Conservation (phyloP, 306 rosid species). For the Nissolia schottii region DNA sequence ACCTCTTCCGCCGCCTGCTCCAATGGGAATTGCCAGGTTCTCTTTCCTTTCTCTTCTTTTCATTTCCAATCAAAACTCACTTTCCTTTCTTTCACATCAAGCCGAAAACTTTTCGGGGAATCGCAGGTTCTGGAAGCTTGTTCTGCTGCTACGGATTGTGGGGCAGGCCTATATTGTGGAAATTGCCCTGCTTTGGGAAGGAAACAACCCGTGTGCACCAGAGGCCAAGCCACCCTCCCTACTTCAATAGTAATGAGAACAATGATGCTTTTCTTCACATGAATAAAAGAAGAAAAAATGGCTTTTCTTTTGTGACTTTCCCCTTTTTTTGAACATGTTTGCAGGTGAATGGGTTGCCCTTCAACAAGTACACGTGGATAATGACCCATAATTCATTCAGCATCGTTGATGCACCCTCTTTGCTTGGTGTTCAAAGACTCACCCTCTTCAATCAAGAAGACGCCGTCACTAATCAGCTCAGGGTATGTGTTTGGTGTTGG, state of each 20-base stretch:
- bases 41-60: background rate
- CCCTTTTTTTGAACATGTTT: constrained; percentile 17
- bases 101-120: constrained; percentile 17
- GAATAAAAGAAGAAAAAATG: background rate
- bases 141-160: constrained; percentile 63
- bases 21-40: constrained; percentile 74
- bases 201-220: constrained; percentile 61
- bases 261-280: background rate
- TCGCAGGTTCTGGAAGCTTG: constrained; percentile 79
- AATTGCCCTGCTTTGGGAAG: constrained; percentile 76
- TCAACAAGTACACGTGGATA: constrained; percentile 89
- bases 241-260: constrained; percentile 47
- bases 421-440: constrained; percentile 73
- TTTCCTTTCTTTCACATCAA: constrained; percentile 2
- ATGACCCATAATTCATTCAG: constrained; percentile 93
- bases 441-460: constrained; percentile 94
- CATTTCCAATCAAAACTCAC: constrained; percentile 6
- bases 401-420: constrained; percentile 71
- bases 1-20: constrained; percentile 53
- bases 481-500: constrained; percentile 38
- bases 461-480: constrained; percentile 78
- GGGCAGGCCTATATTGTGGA: constrained; percentile 77
- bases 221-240: constrained; percentile 69
- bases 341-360: constrained; percentile 74
- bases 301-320: background rate